phyloP scores from a whole-genome alignment of 768 basidiomycete species.

The Panaeolus papilionaceus region DNA sequence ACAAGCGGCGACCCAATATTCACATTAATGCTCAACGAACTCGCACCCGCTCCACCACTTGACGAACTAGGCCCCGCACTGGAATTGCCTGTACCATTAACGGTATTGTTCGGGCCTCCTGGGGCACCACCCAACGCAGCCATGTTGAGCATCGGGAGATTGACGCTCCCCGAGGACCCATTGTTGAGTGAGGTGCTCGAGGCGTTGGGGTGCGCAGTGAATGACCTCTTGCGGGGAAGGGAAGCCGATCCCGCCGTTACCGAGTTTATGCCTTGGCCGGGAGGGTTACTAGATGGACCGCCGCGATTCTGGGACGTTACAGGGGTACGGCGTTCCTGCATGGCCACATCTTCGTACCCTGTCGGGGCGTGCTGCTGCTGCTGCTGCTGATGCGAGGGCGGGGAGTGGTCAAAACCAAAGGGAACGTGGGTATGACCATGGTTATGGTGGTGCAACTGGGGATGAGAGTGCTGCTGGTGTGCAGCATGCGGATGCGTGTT shows the following conservation, averaged over 20 bases:
- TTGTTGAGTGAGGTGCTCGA: constrained; percentile 31
- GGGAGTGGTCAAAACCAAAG: constrained; percentile 48
- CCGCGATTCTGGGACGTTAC: constrained; percentile 27
- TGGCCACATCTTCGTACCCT: constrained; percentile 9
- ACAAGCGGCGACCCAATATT: constrained; percentile 38
- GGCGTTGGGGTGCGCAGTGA: constrained; percentile 55
- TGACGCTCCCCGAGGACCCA: constrained; percentile 16
- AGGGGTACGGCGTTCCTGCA: constrained; percentile 14
- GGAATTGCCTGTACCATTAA: constrained; percentile 14
- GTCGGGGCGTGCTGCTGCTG: not conserved
- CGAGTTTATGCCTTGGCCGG: constrained; percentile 28
- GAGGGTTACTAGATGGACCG: constrained; percentile 54
- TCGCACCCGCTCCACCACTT: constrained; percentile 15
- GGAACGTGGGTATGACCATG: constrained; percentile 40
- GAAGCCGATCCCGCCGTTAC: constrained; percentile 45
- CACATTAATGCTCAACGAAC: constrained; percentile 26
- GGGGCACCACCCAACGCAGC: constrained; percentile 2
- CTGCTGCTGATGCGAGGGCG: constrained; percentile 14
- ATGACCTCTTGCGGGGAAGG: constrained; percentile 73
- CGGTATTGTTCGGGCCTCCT: constrained; percentile 13
- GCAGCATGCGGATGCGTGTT: constrained; percentile 27
- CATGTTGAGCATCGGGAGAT: constrained; percentile 11
- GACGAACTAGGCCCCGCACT: constrained; percentile 17
- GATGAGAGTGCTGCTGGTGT: constrained; percentile 47
- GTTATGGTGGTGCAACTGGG: constrained; percentile 27